phyloP scores from a whole-genome alignment of 805 yeast genomes.

The Teunomyces cretensis region DNA sequence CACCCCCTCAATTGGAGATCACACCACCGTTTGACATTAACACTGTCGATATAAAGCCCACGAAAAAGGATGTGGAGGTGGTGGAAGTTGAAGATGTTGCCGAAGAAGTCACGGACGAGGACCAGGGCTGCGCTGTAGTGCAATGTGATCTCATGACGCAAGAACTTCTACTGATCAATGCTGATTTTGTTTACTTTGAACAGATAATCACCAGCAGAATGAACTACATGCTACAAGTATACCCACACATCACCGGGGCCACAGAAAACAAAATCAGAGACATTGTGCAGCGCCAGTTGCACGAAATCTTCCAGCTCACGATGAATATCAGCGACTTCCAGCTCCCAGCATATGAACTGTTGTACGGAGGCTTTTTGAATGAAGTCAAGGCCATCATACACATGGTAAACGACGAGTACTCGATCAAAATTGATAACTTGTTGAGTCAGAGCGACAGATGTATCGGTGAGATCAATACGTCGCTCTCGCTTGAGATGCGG shows the following conservation, averaged over 20 bases:
- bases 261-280: constrained; percentile 14
- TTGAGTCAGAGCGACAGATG: constrained; percentile 65
- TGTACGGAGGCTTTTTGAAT: constrained; percentile 31
- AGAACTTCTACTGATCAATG: constrained; percentile 3
- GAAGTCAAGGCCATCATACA: constrained; percentile 37
- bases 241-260: constrained; percentile 18
- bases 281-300: constrained; percentile 17
- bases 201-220: constrained; percentile 12
- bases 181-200: constrained; percentile 16
- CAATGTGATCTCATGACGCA: neutral
- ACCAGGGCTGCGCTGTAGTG: neutral
- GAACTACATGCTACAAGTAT: constrained; percentile 19
- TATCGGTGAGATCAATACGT: constrained; percentile 72
- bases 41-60: constrained; percentile 2
- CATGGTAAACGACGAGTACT: constrained; percentile 42
- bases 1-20: constrained; percentile 4
- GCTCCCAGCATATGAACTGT: constrained; percentile 33
- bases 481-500: constrained; percentile 61
- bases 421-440: constrained; percentile 58
- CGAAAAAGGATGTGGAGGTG: constrained; percentile 1
- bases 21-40: constrained; percentile 5
- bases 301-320: constrained; percentile 15
- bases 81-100: neutral
- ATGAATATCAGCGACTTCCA: constrained; percentile 31
- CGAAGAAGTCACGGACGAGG: neutral